phyloP scores from a whole-genome alignment of 2,329 filamentous ascomycete species.

The Claviceps spartinae region DNA sequence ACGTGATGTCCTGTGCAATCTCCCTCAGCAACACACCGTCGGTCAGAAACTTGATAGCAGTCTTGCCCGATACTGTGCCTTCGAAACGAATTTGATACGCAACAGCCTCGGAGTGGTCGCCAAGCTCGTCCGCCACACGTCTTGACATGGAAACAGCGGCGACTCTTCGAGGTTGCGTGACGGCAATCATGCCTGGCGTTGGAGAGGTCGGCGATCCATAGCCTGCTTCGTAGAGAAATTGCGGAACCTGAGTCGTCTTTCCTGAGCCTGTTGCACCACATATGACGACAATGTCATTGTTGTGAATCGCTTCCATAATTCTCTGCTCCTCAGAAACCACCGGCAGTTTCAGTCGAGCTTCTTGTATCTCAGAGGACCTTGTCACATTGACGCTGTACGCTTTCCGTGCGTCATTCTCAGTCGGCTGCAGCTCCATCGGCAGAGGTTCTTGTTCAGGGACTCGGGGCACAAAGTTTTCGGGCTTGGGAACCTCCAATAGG shows the following conservation, averaged over 20 bases:
- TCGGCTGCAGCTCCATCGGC: slow-evolving; percentile 50
- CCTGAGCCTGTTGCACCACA: slow-evolving; percentile 93
- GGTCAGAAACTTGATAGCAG: slow-evolving; percentile 96
- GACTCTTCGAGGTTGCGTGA: slow-evolving; percentile 89
- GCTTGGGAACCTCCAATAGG: slow-evolving; percentile 38
- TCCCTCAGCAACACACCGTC: slow-evolving; percentile 91
- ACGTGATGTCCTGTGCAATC: slow-evolving; percentile 73
- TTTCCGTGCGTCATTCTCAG: slow-evolving; percentile 49
- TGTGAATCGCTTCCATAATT: slow-evolving; percentile 95
- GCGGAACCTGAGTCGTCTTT: slow-evolving; percentile 94
- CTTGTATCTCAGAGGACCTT: slow-evolving; percentile 61
- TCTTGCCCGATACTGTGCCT: slow-evolving; percentile 63
- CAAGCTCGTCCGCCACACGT: slow-evolving; percentile 76
- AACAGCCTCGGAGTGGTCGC: slow-evolving; percentile 61
- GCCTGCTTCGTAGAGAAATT: slow-evolving; percentile 89
- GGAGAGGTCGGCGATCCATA: slow-evolving; percentile 68
- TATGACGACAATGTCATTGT: slow-evolving; percentile 77
- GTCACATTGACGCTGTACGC: slow-evolving; percentile 62
- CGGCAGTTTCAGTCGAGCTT: slow-evolving; percentile 64
- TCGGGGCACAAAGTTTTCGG: slow-evolving; percentile 51
- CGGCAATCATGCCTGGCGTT: slow-evolving; percentile 82
- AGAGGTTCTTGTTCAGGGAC: slow-evolving; percentile 57
- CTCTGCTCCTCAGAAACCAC: slow-evolving; percentile 92
- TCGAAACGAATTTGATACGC: slow-evolving; percentile 95
- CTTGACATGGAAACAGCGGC: slow-evolving; percentile 95